phyloP scores from a whole-genome alignment of 208 protist species.

The Trypanosoma grayi region DNA sequence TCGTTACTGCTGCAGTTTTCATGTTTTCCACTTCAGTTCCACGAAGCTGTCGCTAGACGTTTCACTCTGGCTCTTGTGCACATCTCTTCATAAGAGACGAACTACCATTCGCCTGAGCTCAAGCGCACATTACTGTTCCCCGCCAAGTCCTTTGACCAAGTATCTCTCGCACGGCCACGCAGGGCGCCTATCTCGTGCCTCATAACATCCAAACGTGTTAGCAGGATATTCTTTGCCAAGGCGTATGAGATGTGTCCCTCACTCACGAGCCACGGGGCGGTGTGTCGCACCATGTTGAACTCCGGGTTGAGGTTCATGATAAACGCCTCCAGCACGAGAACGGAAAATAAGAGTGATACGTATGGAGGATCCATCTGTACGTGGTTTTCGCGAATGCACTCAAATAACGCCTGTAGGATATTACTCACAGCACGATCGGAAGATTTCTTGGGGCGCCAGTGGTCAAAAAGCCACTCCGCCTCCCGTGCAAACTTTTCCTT shows the following conservation, averaged over 20 bases:
- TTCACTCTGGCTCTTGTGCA: too few species aligned
- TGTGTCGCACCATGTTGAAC: constrained; percentile 90
- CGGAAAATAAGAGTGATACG: constrained; percentile 87
- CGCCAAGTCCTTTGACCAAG: constrained; percentile 41
- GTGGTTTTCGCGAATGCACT: constrained; percentile 70
- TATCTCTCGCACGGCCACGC: constrained; percentile 60
- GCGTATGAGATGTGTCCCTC: constrained; percentile 84
- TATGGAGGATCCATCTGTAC: constrained; percentile 90
- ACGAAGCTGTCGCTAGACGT: too few species aligned
- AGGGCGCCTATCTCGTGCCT: constrained; percentile 55
- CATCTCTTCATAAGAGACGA: too few species aligned
- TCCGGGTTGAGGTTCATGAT: constrained; percentile 91
- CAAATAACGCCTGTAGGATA: constrained; percentile 85
- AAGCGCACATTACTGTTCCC: constrained; percentile 41
- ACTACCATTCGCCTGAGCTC: constrained; percentile 18
- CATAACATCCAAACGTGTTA: constrained; percentile 55
- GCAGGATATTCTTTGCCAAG: constrained; percentile 79
- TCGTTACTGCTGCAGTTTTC: too few species aligned
- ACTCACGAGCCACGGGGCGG: constrained; percentile 84
- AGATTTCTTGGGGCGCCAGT: constrained; percentile 67
- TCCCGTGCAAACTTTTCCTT: constrained; percentile 49
- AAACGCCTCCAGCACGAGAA: constrained; percentile 90
- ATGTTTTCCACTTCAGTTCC: too few species aligned
- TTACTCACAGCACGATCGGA: constrained; percentile 76
- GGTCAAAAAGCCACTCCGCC: constrained; percentile 53